These are phyloP conservation scores for Huntiella abstrusa DNA, from an alignment of 2,329 filamentous ascomycete species.

Conservation along the genomic window DNA sequence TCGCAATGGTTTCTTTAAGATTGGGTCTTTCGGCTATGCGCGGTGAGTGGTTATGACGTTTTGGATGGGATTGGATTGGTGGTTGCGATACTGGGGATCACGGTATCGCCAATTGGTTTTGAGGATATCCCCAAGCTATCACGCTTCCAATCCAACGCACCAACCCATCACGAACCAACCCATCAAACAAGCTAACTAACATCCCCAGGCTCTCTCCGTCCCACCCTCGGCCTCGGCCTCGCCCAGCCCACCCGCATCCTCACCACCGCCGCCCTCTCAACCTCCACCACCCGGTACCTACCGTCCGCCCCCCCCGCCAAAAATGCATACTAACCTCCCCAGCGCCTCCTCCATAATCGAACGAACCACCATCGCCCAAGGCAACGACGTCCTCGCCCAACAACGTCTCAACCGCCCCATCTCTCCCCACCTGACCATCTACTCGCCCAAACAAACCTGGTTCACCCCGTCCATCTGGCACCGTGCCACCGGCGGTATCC, in stretches of 20 bases:
- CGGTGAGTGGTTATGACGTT: constrained; percentile 20
- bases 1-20: constrained; percentile 36
- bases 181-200: neutral
- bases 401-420: constrained; percentile 72
- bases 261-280: constrained; percentile 23
- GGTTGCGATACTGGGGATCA: neutral
- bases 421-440: constrained; percentile 70
- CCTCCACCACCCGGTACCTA: constrained; percentile 29
- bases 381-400: constrained; percentile 48
- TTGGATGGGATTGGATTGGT: neutral
- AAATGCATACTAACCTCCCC: neutral
- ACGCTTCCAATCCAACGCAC: neutral
- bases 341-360: constrained; percentile 30
- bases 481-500: constrained; percentile 61
- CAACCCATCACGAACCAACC: neutral
- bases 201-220: constrained; percentile 8
- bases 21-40: constrained; percentile 39
- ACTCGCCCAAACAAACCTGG: constrained; percentile 75
- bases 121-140: neutral
- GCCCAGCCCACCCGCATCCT: constrained; percentile 23
- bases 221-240: constrained; percentile 8
- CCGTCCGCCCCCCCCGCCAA: neutral
- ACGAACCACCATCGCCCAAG: constrained; percentile 34
- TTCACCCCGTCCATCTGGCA: constrained; percentile 53
- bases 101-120: neutral